A percentile compares a stretch with the other conserved stretches of the same genome.
Evolutionary conservation across 1,139 yeast species (phyloP).

Genomic region (Geotrichum restrictum): DNA sequence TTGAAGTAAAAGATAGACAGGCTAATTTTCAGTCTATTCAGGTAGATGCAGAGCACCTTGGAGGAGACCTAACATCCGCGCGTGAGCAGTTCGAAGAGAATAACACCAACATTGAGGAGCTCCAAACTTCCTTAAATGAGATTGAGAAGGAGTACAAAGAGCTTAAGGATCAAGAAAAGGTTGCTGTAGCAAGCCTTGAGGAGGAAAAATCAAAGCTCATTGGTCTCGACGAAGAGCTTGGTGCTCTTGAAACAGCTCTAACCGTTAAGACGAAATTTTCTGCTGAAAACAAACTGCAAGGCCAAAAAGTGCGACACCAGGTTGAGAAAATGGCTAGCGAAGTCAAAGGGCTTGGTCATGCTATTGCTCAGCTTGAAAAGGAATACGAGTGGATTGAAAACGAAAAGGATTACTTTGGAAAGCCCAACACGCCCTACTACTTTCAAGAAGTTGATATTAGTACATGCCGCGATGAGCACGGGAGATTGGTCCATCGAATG

Average conservation of each 20-base stretch:
- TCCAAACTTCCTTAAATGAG: conserved; percentile 38
- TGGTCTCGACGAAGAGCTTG: conserved; percentile 75
- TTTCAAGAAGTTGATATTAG: conserved; percentile 50
- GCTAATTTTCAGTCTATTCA: conserved; percentile 61
- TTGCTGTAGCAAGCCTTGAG: conserved; percentile 48
- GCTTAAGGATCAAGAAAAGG: conserved; percentile 37
- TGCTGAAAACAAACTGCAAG: conserved; percentile 51
- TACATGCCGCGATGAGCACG: conserved; percentile 57
- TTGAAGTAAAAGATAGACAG: conserved; percentile 46
- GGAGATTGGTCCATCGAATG: conserved; percentile 56
- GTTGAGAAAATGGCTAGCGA: conserved; percentile 54
- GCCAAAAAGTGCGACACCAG: conserved; percentile 62
- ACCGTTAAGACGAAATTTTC: conserved; percentile 50
- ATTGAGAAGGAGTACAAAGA: conserved; percentile 37
- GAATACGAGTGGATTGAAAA: conserved; percentile 75
- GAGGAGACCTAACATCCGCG: conserved; percentile 49
- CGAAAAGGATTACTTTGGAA: conserved; percentile 46
- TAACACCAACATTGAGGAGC: conserved; percentile 42
- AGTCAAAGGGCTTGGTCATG: conserved; percentile 40
- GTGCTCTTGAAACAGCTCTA: conserved; percentile 54
- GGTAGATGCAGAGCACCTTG: conserved; percentile 67
- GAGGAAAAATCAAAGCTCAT: conserved; percentile 59
- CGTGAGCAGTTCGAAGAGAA: conserved; percentile 44
- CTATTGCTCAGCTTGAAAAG: conserved; percentile 49
- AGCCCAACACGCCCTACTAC: conserved; percentile 38